phyloP scores from a whole-genome alignment of 2,329 filamentous ascomycete species.

The Westerdykella ornata region DNA sequence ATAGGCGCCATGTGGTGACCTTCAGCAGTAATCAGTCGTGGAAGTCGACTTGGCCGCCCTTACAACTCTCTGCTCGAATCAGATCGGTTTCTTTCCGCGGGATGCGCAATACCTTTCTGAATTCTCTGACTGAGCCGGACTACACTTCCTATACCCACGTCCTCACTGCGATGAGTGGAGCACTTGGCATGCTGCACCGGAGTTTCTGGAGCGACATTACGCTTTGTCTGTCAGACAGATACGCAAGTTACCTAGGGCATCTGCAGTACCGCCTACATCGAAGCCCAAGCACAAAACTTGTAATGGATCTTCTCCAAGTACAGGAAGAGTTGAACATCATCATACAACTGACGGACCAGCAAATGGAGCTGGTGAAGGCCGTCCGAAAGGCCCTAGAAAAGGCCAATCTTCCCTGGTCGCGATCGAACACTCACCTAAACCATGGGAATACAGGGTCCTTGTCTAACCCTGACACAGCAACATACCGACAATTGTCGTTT shows the following conservation, averaged over 20 bases:
- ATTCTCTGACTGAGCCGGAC: constrained; percentile 26
- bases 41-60: constrained; percentile 40
- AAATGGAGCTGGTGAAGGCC: constrained; percentile 34
- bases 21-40: constrained; percentile 41
- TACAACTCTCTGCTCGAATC: constrained; percentile 38
- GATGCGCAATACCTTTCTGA: constrained; percentile 36
- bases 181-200: constrained; percentile 40
- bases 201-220: constrained; percentile 41
- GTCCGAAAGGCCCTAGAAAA: constrained; percentile 18
- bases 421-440: constrained; percentile 1
- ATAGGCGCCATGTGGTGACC: constrained; percentile 38
- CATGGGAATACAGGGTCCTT: constrained; percentile 7
- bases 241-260: constrained; percentile 39
- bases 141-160: constrained; percentile 37
- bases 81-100: constrained; percentile 39
- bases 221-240: constrained; percentile 38
- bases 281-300: constrained; percentile 39
- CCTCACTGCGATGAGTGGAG: constrained; percentile 36
- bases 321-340: constrained; percentile 43
- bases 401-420: constrained; percentile 5
- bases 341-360: constrained; percentile 40
- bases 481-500: constrained; percentile 36
- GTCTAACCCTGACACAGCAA: constrained; percentile 22
- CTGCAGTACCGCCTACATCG: constrained; percentile 40
- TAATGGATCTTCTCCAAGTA: constrained; percentile 41